Evolutionary conservation across 768 basidiomycete genomes (phyloP), one percentile per base, ranked within the genome.

Genomic region (Amanita pseudoporphyria): DNA sequence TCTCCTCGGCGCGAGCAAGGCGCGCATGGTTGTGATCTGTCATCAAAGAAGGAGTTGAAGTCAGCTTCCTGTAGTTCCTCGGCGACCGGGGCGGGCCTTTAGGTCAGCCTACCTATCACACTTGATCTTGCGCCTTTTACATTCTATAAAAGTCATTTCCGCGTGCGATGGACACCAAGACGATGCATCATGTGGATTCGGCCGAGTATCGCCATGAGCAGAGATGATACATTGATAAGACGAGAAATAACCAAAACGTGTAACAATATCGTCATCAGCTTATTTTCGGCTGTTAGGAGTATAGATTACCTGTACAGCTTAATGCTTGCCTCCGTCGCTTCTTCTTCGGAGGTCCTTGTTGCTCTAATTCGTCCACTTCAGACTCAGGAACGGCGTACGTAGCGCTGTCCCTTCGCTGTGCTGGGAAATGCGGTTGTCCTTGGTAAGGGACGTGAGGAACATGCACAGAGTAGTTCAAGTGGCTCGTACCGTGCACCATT

Each of bases 61-160:
- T 66, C 52, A 68, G 53, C 47, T 54, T 44, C 45, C 52, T 52
- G 41, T 52, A 51, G 43, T 45, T 45, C 35, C 42, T 46, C 45
- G 52, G 51, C 36, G 36, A 49, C 42, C 31, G 38, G 41, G 49
- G 45, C 51, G 49, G n/a, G 59, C 45, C 31, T 49, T 58, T 52
- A 56, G 54, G 54, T 56, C 58, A 60, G 47, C 71, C 59, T 61
- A 84, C 84, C 84, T 84, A 70, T 91, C 87, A 64, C 88, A 91
- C 62, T 84, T 86, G 65, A 90, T 90, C 72, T 91, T 90, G 37
- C 87, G 76, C 58, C 87, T 70, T 64, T 90, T 90, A 64, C 87
- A 90, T 64, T 89, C 88, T 88, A 60, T 42, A 48, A 36, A 37
- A 53, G 51, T 49, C 41, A 46, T 33, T 37, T 28, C 58, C 61